Conservation (phyloP, 75 land plant species). For the Picea glauca region DNA sequence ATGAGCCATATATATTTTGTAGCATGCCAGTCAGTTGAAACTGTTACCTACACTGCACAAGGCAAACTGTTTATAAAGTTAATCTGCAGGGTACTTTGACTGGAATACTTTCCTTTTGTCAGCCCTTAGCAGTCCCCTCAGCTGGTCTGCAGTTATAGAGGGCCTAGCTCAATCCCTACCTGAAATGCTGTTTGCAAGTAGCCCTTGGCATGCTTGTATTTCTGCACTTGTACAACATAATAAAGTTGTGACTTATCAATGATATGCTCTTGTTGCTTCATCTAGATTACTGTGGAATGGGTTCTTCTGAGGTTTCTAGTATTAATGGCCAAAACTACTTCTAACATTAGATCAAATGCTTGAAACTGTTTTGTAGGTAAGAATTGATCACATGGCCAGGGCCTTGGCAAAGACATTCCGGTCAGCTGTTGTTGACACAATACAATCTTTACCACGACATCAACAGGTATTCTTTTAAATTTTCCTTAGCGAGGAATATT, state of each 20-base stretch:
- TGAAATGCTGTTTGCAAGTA: not conserved
- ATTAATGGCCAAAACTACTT: not conserved
- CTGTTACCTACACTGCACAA: not conserved
- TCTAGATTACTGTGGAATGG: not conserved
- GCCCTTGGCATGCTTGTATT: not conserved
- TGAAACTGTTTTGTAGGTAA: constrained; percentile 54
- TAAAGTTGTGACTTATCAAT: not conserved
- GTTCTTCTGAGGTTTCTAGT: not conserved
- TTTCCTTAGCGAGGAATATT: not conserved
- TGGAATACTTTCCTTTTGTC: not conserved
- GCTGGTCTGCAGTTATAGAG: not conserved
- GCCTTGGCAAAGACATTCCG: constrained; percentile 79
- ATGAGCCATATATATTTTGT: not conserved
- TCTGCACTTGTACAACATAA: not conserved
- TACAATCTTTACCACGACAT: constrained; percentile 87
- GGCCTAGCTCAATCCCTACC: not conserved
- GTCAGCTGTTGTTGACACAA: constrained; percentile 74
- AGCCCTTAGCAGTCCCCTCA: not conserved
- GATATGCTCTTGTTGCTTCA: not conserved
- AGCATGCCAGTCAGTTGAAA: not conserved
- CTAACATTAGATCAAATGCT: constrained; percentile 1
- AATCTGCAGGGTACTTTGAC: not conserved
- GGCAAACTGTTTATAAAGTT: not conserved
- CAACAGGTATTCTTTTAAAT: constrained; percentile 62
- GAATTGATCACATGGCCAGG: constrained; percentile 76